Evolutionary conservation across 768 basidiomycete species (phyloP).

Genomic region (Galerina sulciceps): DNA sequence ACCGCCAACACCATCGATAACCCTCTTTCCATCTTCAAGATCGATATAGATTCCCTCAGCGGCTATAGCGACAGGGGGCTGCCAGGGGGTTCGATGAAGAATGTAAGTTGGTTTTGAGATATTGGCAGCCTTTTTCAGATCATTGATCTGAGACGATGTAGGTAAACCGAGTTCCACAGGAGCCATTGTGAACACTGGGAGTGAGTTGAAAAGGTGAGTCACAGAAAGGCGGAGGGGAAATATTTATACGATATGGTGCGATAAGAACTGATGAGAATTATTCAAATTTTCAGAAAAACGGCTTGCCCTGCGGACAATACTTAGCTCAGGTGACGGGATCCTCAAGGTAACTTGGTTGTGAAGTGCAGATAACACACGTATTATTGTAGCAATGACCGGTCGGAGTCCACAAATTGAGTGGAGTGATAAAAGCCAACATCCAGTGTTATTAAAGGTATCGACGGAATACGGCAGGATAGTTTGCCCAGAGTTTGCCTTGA

Average conservation of each 20-base stretch:
- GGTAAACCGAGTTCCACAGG: conserved; percentile 4
- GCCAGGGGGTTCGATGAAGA: conserved; percentile 75
- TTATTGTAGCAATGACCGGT: background rate
- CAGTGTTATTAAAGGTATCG: conserved; percentile 1
- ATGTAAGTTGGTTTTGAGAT: conserved; percentile 36
- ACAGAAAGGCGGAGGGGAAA: background rate
- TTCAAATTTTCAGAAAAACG: background rate
- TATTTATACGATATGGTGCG: conserved; percentile 12
- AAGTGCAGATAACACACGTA: background rate
- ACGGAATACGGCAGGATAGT: background rate
- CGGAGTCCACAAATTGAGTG: background rate
- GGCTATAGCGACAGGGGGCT: conserved; percentile 66
- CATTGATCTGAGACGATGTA: background rate
- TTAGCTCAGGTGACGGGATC: background rate
- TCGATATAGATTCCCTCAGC: conserved; percentile 74
- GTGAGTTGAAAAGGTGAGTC: background rate
- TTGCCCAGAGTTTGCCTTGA: background rate
- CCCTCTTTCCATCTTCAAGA: conserved; percentile 66
- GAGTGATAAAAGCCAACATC: background rate
- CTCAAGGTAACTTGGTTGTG: background rate
- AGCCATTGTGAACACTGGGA: conserved; percentile 5
- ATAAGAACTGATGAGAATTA: conserved; percentile 6
- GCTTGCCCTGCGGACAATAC: background rate
- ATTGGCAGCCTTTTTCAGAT: conserved; percentile 18
- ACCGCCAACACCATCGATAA: conserved; percentile 85